Evolutionary conservation across 176 grass and related monocot species (phyloP), one percentile per base, ranked within the genome.

Genomic region (Secale cereale): DNA sequence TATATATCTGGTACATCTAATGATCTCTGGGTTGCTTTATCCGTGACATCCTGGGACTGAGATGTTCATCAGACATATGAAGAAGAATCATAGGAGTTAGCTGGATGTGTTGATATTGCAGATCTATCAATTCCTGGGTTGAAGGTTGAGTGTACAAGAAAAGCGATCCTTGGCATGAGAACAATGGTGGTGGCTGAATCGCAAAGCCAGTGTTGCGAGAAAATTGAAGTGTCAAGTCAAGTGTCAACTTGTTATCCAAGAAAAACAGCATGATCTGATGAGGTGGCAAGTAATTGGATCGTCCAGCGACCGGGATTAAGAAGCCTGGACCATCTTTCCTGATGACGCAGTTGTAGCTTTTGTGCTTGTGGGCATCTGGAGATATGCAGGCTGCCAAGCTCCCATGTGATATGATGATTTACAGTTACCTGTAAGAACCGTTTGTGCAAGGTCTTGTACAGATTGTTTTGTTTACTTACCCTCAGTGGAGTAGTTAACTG

Each of bases 1-100:
- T 95, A 98, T 86, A 95, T 92, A 84, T 86, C 75, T 36, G 96
- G 96, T 46, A 98, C 96, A 70, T 95, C 93, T 8, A 98, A 98
- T 87, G 91, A 95, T 94, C 85, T 98, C 52, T 87, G 86, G 89
- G 93, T 88, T 45, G 93, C 96, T 76, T 83, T 98, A 35, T 98
- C 96, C 17, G 93, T 98, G 74, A 95, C 91, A 68, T 98, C 93
- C 27, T 98, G 93, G 96, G 93, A 95, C 85, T 98, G 79, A 95
- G 8, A 59, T 60, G 6, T 31, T 33, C 59, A 27, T 78, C 48
- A 19, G 48, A 35, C 71, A 37, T 28, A 45, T 54, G 22, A 16
- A 54, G 46, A 33, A 36, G 14, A 32, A 80, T 61, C 60, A 14
- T 46, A 10, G 16, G 52, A 61, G 26, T 45, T 20, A 60, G 16